Percentiles rank a stretch among this genome's conserved stretches.
Conservation (phyloP, 164 flowering plant genomes). For the Nymphaea colorata region DNA sequence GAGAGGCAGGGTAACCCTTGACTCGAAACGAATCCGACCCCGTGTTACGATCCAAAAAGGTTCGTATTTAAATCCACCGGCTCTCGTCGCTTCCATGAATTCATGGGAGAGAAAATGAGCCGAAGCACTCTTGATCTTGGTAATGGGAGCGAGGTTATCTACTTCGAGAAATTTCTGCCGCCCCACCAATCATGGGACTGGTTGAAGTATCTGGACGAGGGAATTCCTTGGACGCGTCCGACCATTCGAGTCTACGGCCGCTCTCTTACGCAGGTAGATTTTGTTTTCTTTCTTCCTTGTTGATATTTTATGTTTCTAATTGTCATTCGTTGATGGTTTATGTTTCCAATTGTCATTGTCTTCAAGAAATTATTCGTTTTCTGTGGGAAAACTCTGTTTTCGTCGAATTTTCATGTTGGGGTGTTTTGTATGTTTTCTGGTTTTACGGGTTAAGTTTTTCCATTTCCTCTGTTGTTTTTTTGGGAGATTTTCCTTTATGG, state of each 20-base stretch:
- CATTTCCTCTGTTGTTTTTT: too few species aligned
- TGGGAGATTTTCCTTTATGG: too few species aligned
- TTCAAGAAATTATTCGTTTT: not conserved
- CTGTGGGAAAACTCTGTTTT: not conserved
- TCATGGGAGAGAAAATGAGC: too few species aligned
- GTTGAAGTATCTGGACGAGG: conserved; percentile 55
- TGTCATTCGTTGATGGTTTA: not conserved
- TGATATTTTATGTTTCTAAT: not conserved
- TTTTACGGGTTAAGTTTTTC: too few species aligned
- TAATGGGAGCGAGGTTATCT: conserved; percentile 58
- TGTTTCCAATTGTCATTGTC: not conserved
- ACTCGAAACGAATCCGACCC: too few species aligned
- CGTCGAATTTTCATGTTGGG: not conserved
- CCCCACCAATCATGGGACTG: conserved; percentile 47
- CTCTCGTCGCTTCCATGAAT: too few species aligned
- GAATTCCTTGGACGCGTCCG: conserved; percentile 90
- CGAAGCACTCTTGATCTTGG: conserved; percentile 38
- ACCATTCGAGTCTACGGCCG: conserved; percentile 75
- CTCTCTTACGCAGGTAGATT: conserved; percentile 49
- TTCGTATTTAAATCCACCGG: too few species aligned
- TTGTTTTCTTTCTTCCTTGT: not conserved
- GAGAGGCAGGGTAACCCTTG: too few species aligned
- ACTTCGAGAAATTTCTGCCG: conserved; percentile 42
- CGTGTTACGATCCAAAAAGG: too few species aligned
- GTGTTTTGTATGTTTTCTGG: not conserved